Base-by-base conservation (phyloP, 768 basidiomycete genomes). In the Termitomyces sp. region DNA sequence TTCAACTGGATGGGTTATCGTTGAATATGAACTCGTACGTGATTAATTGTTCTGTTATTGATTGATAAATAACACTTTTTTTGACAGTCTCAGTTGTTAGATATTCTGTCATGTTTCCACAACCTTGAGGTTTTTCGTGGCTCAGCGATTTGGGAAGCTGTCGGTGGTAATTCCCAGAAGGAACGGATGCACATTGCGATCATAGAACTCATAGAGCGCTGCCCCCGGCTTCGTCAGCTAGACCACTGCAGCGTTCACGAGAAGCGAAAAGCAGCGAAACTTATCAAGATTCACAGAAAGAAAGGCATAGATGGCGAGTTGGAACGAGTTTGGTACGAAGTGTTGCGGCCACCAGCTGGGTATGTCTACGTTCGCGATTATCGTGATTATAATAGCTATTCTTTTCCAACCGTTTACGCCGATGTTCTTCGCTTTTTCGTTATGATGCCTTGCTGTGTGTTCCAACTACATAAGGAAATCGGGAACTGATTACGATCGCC, bases 101-200 rank as follows among this genome's bases (percentile, higher is more conserved):
- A 70, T 35, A 66, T 78, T 14, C 65, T 82, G 0, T 70, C 76
- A 1, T 69, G 64, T 14, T 80, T 81, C 58, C 61, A 62, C 3
- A 71, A 74, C 16, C 75, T 82, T 13, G 70, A 78, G 62, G 73
- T 76, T 0, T 76, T 81, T 60, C 71, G 74, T 43, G 78, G 79
- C 11, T 59, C 64, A 30, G 76, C 72, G 14, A 64, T 79, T 1
- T 82, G 80, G 80, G 60, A 60, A 3, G 72, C 76, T 13, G 72
- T 76, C 5, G 65, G 67, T 22, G 61, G 69, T 41, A 63, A 71
- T 51, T 24, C 20, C 5, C 2, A 58, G 20, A 72, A 71, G 61
- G 63, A 70, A 28, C 63, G 59, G 26, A 77, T 82, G 76, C 78
- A 80, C 49, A 60, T 63, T 7, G 71, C 72, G 8, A 77, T 81